Evolutionary conservation across 75 land plant genomes (phyloP).

Genomic region (Pinus tabuliformis): DNA sequence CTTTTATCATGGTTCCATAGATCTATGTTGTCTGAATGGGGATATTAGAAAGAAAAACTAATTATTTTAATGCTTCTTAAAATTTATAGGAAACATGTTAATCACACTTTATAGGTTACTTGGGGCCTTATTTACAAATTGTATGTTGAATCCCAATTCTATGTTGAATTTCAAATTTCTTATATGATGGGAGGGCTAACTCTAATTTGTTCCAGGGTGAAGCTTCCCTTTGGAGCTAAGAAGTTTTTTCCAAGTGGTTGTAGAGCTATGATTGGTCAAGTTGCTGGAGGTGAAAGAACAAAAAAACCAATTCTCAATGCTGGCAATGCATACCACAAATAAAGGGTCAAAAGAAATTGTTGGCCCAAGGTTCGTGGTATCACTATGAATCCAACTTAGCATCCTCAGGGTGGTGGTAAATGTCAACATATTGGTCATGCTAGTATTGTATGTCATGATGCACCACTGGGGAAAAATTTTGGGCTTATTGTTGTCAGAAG

Average conservation of each 20-base stretch:
- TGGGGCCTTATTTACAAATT: too few relatives aligned
- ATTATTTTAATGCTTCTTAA: too few relatives aligned
- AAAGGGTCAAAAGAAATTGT: constrained; percentile 45
- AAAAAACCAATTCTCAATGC: constrained; percentile 53
- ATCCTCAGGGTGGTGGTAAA: constrained; percentile 64
- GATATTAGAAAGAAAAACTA: too few relatives aligned
- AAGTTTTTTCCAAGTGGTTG: constrained; percentile 51
- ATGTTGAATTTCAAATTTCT: too few relatives aligned
- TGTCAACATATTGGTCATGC: constrained; percentile 64
- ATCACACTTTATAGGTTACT: too few relatives aligned
- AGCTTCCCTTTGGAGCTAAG: constrained; percentile 59
- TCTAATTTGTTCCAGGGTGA: constrained; percentile 19
- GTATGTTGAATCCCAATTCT: too few relatives aligned
- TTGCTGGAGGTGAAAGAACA: constrained; percentile 52
- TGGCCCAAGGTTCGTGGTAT: constrained; percentile 62
- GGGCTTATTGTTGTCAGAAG: constrained; percentile 67
- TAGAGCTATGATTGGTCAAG: constrained; percentile 56
- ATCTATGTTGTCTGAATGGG: too few relatives aligned
- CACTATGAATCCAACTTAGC: constrained; percentile 56
- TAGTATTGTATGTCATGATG: constrained; percentile 23
- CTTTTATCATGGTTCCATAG: too few relatives aligned
- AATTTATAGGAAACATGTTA: too few relatives aligned
- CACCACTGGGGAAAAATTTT: constrained; percentile 58
- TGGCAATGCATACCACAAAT: constrained; percentile 50
- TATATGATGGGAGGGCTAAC: too few relatives aligned